Conservation (phyloP, 2,329 filamentous ascomycete genomes). For the Amesomyces nigricolor region DNA sequence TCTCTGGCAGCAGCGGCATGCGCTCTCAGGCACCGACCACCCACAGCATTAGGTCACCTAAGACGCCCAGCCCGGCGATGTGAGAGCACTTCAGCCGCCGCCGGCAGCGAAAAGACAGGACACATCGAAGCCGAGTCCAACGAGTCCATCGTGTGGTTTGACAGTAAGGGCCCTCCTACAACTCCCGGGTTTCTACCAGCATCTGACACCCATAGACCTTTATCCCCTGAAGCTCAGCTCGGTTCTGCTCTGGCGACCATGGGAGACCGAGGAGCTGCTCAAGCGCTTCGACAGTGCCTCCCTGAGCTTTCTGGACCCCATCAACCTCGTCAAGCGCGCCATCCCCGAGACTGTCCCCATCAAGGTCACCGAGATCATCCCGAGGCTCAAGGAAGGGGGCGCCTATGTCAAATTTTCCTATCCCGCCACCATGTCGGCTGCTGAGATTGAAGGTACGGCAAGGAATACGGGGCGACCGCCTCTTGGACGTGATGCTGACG, state of each 20-base stretch:
- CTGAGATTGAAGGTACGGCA: conserved; percentile 39
- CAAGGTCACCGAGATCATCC: conserved; percentile 74
- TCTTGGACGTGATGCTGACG: conserved; percentile 5
- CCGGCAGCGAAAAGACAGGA: conserved; percentile 65
- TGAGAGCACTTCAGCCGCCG: conserved; percentile 48
- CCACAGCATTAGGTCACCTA: background rate
- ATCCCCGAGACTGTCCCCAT: conserved; percentile 58
- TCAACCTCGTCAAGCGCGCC: conserved; percentile 52
- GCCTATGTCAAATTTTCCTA: conserved; percentile 82
- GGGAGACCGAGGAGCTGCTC: conserved; percentile 47
- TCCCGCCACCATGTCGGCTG: conserved; percentile 34
- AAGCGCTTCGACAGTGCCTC: conserved; percentile 47
- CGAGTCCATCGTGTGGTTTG: conserved; percentile 83
- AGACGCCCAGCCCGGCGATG: conserved; percentile 18
- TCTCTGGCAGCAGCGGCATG: conserved; percentile 21
- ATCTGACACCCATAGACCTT: conserved; percentile 54
- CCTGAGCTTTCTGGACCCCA: conserved; percentile 46
- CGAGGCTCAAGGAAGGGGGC: conserved; percentile 83
- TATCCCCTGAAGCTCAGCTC: conserved; percentile 69
- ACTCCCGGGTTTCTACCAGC: background rate
- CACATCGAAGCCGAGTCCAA: conserved; percentile 73
- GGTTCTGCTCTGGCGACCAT: conserved; percentile 40
- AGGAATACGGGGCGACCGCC: too few species aligned
- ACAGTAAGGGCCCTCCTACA: conserved; percentile 53
- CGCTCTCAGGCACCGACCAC: conserved; percentile 3